Base-by-base conservation (phyloP, 1,284 basidiomycete species). In the Schizophyllum amplum region DNA sequence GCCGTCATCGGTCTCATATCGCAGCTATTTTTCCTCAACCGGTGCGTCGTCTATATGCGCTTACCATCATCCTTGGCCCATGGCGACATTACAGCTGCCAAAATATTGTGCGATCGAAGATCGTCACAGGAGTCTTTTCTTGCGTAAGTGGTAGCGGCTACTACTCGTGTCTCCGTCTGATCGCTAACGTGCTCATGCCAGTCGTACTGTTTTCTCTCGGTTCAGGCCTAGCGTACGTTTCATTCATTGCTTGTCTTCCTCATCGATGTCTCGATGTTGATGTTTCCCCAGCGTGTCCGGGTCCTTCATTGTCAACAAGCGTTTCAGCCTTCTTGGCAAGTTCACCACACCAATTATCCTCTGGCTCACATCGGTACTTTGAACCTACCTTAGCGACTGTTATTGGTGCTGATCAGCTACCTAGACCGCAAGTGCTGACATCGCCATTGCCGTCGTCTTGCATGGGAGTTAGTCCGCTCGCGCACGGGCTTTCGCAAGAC, bases 341-440 rank as follows among this genome's bases (percentile, higher is more conserved):
- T 53, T 53, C n/a, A 53, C 54, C 1, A 58, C 55, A 6, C 55
- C 59, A 5, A 60, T 59, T 24, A 27, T 46, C 1, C 50, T 57
- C 15, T 62, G 61, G 61, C 33, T 62, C 11, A 26, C 33, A n/a
- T 55, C 59, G 23, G 60, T 61, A 42, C 3, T 57, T 58, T 24
- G 20, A n/a, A 27, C 27, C 4, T 22, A 17, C 24, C 47, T n/a
- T n/a, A n/a, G n/a, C n/a, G n/a, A n/a, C n/a, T n/a, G 21, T 24
- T 2, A 56, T n/a, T 4, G 7, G n/a, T 23, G 21, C 26, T 24
- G 22, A 5, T 23, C 5, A 24, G 1, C 22, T 17, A 5, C 7
- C 21, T 20, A 60, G 59, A 58, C 60, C 3, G 56, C 56, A 13
- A 52, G 50, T 47, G 51, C 60, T 23, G 54, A 60, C 21, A 20